A percentile compares a stretch with the other conserved stretches of the same genome.
These are phyloP conservation scores for Gymnopilus junonius DNA, from an alignment of 768 basidiomycete genomes.

Conservation along the genomic window DNA sequence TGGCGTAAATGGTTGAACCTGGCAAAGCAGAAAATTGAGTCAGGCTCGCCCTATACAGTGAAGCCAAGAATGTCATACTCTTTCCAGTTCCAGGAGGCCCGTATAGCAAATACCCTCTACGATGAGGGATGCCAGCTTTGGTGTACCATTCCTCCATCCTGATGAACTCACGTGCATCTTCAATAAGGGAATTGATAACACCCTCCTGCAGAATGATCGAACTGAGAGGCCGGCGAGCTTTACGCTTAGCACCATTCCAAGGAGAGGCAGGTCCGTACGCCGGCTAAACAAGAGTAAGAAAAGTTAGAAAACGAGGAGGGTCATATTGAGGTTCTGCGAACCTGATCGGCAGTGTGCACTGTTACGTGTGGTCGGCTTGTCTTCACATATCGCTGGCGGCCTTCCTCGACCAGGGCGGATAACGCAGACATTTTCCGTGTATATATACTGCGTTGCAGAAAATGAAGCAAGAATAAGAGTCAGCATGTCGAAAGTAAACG, in stretches of 20 bases:
- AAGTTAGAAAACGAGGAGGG: too few species aligned
- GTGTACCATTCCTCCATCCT: conserved; percentile 58
- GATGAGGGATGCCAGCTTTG: conserved; percentile 58
- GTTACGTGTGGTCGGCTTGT: conserved; percentile 45
- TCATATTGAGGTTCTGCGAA: conserved; percentile 22
- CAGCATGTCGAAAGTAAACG: too few species aligned
- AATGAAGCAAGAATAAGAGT: neutral
- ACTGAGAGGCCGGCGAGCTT: conserved; percentile 51
- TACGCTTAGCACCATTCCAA: conserved; percentile 50
- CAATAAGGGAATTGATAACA: conserved; percentile 46
- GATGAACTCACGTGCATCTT: conserved; percentile 57
- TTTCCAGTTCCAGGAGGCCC: too few species aligned
- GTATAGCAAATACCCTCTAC: too few species aligned
- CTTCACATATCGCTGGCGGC: conserved; percentile 41
- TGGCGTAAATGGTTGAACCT: conserved; percentile 59
- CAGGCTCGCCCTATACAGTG: too few species aligned
- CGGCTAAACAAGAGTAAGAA: conserved; percentile 36
- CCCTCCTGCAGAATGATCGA: conserved; percentile 55
- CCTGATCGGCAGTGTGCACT: conserved; percentile 38
- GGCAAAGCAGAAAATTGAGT: too few species aligned
- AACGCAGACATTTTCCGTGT: conserved; percentile 43
- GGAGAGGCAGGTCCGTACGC: conserved; percentile 40
- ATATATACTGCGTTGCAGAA: conserved; percentile 41
- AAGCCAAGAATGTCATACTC: too few species aligned
- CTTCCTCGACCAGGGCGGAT: conserved; percentile 45